phyloP scores from a whole-genome alignment of 129 eudicot species.

The Tagetes erecta region DNA sequence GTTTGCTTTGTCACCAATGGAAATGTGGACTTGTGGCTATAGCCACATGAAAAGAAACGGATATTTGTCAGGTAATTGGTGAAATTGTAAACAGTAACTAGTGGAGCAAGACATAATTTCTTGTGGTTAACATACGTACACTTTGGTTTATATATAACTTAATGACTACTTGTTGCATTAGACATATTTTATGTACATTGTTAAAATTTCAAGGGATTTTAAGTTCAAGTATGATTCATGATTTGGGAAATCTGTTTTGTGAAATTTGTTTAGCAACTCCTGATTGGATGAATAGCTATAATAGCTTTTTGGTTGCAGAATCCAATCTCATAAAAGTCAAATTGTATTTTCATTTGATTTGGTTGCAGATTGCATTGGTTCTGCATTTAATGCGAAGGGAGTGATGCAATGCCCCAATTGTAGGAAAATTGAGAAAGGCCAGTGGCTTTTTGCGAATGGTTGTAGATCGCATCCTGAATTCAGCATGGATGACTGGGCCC shows the following conservation, averaged over 20 bases:
- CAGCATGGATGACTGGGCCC: conserved; percentile 88
- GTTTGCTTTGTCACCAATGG: neutral
- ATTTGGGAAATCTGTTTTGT: neutral
- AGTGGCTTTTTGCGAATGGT: conserved; percentile 90
- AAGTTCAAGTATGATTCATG: neutral
- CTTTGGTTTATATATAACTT: neutral
- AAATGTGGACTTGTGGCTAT: neutral
- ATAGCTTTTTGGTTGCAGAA: neutral
- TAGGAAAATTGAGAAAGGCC: conserved; percentile 95
- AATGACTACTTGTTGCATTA: neutral
- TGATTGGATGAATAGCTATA: neutral
- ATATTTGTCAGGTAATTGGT: neutral
- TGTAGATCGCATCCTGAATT: conserved; percentile 63
- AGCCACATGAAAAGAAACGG: neutral
- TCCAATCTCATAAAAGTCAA: neutral
- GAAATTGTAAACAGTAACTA: neutral
- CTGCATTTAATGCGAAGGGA: conserved; percentile 91
- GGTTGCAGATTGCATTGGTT: conserved; percentile 93
- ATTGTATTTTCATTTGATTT: conserved; percentile 7
- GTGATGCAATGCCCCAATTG: conserved; percentile 99
- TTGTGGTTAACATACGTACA: neutral
- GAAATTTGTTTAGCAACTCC: neutral
- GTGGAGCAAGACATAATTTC: neutral
- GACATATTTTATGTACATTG: neutral
- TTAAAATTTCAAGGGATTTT: neutral